Percentiles rank a stretch among this genome's conserved stretches.
These are phyloP conservation scores for Nemania sp. DNA, from an alignment of 2,329 filamentous ascomycete genomes.

Conservation along the genomic window DNA sequence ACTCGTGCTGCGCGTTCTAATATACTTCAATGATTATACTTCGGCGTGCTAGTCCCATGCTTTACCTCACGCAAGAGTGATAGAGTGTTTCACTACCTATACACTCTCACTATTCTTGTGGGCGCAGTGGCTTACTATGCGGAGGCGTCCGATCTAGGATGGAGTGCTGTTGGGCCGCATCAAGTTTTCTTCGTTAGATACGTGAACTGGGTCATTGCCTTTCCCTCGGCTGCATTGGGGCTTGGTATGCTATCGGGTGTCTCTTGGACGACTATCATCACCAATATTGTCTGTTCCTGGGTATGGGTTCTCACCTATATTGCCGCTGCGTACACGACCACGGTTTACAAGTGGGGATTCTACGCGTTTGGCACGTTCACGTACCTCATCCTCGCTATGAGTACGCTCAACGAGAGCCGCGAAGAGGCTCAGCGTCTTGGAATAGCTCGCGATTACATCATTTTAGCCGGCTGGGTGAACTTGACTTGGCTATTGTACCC, in stretches of 20 bases:
- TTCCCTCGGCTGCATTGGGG: constrained; percentile 57
- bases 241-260: constrained; percentile 62
- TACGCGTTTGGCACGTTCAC: constrained; percentile 62
- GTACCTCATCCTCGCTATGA: constrained; percentile 58
- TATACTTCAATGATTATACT: constrained; percentile 9
- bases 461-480: constrained; percentile 60
- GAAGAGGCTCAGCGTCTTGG: constrained; percentile 55
- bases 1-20: neutral
- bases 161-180: constrained; percentile 49
- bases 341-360: constrained; percentile 67
- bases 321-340: constrained; percentile 58
- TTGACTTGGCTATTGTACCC: constrained; percentile 64
- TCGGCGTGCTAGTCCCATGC: constrained; percentile 54
- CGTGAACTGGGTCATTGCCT: constrained; percentile 61
- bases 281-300: constrained; percentile 61
- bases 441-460: constrained; percentile 56
- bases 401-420: constrained; percentile 55
- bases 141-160: constrained; percentile 62
- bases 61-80: constrained; percentile 58
- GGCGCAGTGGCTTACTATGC: constrained; percentile 63
- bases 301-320: constrained; percentile 63
- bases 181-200: constrained; percentile 67
- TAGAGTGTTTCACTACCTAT: constrained; percentile 66
- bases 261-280: constrained; percentile 64
- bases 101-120: constrained; percentile 59